Evolutionary conservation across 495 filamentous ascomycete genomes (phyloP).

Genomic region (Penicillium coprophilum): DNA sequence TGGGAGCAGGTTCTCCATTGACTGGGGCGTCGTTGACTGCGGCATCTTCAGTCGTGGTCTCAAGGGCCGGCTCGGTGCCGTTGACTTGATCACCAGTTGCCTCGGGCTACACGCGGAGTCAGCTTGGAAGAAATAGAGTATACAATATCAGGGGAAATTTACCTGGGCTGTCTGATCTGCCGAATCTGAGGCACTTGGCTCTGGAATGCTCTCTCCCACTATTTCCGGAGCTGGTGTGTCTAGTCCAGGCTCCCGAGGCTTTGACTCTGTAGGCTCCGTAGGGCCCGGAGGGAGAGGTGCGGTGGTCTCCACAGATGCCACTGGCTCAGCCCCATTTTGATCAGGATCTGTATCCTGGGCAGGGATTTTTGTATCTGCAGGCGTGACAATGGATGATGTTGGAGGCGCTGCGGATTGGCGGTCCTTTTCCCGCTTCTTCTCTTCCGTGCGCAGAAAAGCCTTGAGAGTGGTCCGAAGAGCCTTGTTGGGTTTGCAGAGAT

Average conservation of each 20-base stretch:
- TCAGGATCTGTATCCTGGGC: conserved; percentile 15
- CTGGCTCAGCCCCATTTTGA: neutral
- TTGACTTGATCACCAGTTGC: conserved; percentile 10
- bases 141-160: neutral
- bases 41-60: conserved; percentile 19
- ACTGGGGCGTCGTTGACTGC: conserved; percentile 13
- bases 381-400: conserved; percentile 23
- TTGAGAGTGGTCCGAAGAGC: conserved; percentile 82
- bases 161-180: conserved; percentile 10
- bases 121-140: neutral
- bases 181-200: neutral
- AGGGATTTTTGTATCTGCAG: conserved; percentile 23
- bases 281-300: conserved; percentile 2
- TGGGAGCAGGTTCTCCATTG: conserved; percentile 24
- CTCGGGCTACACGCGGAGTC: conserved; percentile 3
- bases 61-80: conserved; percentile 3
- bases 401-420: conserved; percentile 42
- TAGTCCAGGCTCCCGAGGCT: neutral
- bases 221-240: conserved; percentile 11
- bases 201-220: conserved; percentile 1
- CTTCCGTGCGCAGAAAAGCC: conserved; percentile 81
- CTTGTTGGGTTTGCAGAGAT: conserved; percentile 87
- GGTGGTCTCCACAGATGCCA: conserved; percentile 5
- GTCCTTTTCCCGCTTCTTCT: conserved; percentile 76
- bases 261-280: neutral